Evolutionary conservation across 2,329 filamentous ascomycete genomes (phyloP).

Genomic region (Coleophoma eucalyptorum): DNA sequence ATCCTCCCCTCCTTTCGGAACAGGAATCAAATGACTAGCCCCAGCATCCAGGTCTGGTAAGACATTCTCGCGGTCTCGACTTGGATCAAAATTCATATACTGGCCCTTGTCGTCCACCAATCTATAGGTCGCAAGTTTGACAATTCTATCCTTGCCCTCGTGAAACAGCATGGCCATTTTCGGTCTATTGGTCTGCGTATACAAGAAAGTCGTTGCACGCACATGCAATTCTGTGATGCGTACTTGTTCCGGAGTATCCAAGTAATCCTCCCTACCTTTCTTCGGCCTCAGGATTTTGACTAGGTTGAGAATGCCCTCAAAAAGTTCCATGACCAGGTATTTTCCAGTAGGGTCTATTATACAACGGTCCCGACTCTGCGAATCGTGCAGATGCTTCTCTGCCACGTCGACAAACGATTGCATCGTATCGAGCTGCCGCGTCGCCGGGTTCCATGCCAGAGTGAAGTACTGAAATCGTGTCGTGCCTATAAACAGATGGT

Average conservation of each 20-base stretch:
- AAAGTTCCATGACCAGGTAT: slow-evolving; percentile 64
- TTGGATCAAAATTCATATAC: slow-evolving; percentile 50
- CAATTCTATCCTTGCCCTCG: slow-evolving; percentile 53
- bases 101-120: slow-evolving; percentile 54
- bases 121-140: slow-evolving; percentile 55
- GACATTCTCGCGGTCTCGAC: slow-evolving; percentile 51
- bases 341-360: slow-evolving; percentile 76
- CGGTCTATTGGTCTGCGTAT: slow-evolving; percentile 50
- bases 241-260: slow-evolving; percentile 58
- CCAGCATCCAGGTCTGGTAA: slow-evolving; percentile 50
- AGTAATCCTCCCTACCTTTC: slow-evolving; percentile 48
- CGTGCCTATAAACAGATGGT: slow-evolving; percentile 90
- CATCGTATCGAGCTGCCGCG: slow-evolving; percentile 44
- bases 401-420: slow-evolving; percentile 46
- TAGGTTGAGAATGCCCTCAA: slow-evolving; percentile 64
- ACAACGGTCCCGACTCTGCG: slow-evolving; percentile 78
- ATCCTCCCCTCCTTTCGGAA: slow-evolving; percentile 51
- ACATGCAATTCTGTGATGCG: slow-evolving; percentile 66
- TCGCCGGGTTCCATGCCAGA: slow-evolving; percentile 70
- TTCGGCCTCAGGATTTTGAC: slow-evolving; percentile 53
- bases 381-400: slow-evolving; percentile 66
- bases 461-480: slow-evolving; percentile 90
- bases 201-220: slow-evolving; percentile 61
- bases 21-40: slow-evolving; percentile 59
- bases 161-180: slow-evolving; percentile 63